Percentiles rank a stretch among this genome's conserved stretches.
Conservation (phyloP, 768 basidiomycete species). For the Lactarius hengduanensis region DNA sequence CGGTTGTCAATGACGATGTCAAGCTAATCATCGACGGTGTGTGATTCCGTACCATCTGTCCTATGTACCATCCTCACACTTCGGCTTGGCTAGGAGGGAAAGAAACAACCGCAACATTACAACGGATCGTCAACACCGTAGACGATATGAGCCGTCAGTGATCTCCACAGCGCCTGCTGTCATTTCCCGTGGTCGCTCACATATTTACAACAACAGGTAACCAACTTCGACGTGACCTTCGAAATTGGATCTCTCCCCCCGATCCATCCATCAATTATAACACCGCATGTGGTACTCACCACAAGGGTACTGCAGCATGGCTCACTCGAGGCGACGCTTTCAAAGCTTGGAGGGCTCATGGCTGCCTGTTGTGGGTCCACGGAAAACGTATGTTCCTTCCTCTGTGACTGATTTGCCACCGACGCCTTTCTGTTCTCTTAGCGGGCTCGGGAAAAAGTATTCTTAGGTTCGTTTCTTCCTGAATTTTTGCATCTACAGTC, state of each 20-base stretch:
- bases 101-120: not conserved
- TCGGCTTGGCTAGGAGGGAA: not conserved
- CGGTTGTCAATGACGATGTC: not conserved
- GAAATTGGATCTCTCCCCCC: constrained; percentile 4
- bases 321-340: too few species aligned
- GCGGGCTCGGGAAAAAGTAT: constrained; percentile 19
- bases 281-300: too few species aligned
- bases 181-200: not conserved
- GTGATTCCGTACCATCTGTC: not conserved
- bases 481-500: not conserved
- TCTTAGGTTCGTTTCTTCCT: not conserved
- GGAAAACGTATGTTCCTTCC: not conserved
- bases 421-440: not conserved
- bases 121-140: not conserved
- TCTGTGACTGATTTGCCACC: not conserved
- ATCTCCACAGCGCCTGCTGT: not conserved
- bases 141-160: not conserved
- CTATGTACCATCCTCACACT: not conserved
- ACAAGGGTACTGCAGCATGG: too few species aligned
- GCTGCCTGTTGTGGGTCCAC: constrained; percentile 1
- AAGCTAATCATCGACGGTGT: not conserved
- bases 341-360: too few species aligned
- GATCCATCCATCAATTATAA: not conserved
- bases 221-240: not conserved
- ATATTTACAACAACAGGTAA: not conserved